Conservation (phyloP, 306 rosid genomes). For the Leucaena leucocephala region DNA sequence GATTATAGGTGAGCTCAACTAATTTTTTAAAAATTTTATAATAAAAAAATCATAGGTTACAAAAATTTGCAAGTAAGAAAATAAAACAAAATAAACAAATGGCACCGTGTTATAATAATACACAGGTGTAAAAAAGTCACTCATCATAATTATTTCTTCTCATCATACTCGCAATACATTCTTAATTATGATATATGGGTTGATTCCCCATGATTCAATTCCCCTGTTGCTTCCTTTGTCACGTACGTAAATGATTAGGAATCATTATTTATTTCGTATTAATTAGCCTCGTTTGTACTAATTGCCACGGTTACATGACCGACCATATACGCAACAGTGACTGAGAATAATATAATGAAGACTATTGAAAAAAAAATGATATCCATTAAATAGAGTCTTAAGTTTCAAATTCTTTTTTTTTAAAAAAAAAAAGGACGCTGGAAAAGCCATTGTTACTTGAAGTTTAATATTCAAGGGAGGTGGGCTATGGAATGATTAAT, state of each 20-base stretch:
- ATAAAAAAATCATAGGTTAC: constrained; percentile 4
- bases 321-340: neutral
- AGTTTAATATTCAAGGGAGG: too few relatives aligned
- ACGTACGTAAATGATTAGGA: constrained; percentile 13
- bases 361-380: neutral
- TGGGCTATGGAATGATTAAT: too few relatives aligned
- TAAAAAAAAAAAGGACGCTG: too few relatives aligned
- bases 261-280: neutral
- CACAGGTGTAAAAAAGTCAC: neutral
- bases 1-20: too few relatives aligned
- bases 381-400: too few relatives aligned
- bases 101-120: neutral
- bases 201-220: neutral
- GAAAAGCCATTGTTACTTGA: too few relatives aligned
- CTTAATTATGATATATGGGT: neutral
- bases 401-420: too few relatives aligned
- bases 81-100: neutral
- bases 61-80: neutral
- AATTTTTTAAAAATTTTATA: too few relatives aligned
- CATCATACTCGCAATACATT: neutral
- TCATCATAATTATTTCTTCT: neutral
- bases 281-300: neutral
- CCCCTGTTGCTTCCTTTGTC: neutral
- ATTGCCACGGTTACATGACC: neutral
- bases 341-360: neutral